Evolutionary conservation across 192 early-diverging fungal species (phyloP).

Genomic region (Diversispora epigaea): DNA sequence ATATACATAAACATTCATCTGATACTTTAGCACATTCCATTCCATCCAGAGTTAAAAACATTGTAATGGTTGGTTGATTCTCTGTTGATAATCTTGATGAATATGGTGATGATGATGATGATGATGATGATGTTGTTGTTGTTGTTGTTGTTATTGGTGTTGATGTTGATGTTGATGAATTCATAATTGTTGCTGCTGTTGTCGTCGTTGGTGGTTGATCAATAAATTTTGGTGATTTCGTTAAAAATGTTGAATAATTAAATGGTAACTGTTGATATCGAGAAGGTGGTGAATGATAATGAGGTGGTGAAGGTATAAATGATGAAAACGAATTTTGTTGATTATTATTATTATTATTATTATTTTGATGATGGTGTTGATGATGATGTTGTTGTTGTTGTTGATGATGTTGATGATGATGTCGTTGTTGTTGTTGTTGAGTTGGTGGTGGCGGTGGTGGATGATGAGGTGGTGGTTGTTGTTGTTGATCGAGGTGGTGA

Average conservation of each 20-base stretch:
- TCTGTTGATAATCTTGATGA: slow-evolving; percentile 21
- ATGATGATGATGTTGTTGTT: too few relatives aligned
- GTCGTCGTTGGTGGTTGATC: not conserved
- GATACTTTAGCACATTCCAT: slow-evolving; percentile 51
- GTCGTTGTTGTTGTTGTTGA: slow-evolving; percentile 28
- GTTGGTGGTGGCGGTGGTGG: not conserved
- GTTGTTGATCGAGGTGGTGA: slow-evolving; percentile 39
- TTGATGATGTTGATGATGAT: not conserved
- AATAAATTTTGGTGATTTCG: slow-evolving; percentile 24
- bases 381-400: slow-evolving; percentile 10
- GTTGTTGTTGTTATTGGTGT: not conserved
- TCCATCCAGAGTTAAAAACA: slow-evolving; percentile 54
- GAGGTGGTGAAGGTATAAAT: slow-evolving; percentile 13
- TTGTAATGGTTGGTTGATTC: slow-evolving; percentile 35
- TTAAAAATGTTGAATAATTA: not conserved
- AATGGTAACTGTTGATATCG: slow-evolving; percentile 1
- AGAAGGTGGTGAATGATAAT: not conserved
- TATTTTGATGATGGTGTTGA: slow-evolving; percentile 39
- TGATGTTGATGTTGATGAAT: not conserved
- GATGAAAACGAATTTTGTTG: slow-evolving; percentile 21
- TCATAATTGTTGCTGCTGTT: too few relatives aligned
- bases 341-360: slow-evolving; percentile 31
- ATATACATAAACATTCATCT: slow-evolving; percentile 47
- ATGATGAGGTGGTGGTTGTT: slow-evolving; percentile 14
- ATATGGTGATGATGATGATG: too few relatives aligned